These are phyloP conservation scores for Fragaria ananassa DNA, from an alignment of 306 rosid genomes.

Conservation along the genomic window DNA sequence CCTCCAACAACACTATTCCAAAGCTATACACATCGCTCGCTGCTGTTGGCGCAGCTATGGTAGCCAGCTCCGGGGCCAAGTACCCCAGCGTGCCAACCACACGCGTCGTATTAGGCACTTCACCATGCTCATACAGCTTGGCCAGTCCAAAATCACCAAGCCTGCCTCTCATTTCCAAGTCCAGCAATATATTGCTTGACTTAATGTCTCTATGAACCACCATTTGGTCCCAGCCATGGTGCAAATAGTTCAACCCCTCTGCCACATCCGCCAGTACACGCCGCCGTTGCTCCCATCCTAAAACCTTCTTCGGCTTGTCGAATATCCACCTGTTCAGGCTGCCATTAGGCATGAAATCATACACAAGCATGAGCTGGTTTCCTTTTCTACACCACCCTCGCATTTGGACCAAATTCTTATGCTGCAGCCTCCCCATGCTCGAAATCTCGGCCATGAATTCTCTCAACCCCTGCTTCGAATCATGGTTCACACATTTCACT, in stretches of 20 bases:
- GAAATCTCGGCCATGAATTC: slow-evolving; percentile 97
- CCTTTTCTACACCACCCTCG: slow-evolving; percentile 90
- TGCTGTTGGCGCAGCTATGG: slow-evolving; percentile 55
- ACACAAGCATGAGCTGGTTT: slow-evolving; percentile 69
- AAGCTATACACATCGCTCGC: slow-evolving; percentile 81
- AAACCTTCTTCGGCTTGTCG: slow-evolving; percentile 37
- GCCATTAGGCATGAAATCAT: slow-evolving; percentile 87
- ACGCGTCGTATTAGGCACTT: slow-evolving; percentile 70
- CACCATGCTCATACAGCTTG: slow-evolving; percentile 84
- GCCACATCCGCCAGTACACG: slow-evolving; percentile 75
- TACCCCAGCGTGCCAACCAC: slow-evolving; percentile 90
- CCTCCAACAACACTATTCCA: slow-evolving; percentile 89
- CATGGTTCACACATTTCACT: slow-evolving; percentile 84
- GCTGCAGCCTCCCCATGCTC: slow-evolving; percentile 89
- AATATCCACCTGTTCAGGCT: slow-evolving; percentile 81
- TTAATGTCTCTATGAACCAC: slow-evolving; percentile 85
- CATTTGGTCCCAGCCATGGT: slow-evolving; percentile 86
- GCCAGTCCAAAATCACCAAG: slow-evolving; percentile 91
- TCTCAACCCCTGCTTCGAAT: slow-evolving; percentile 82
- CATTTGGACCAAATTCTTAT: slow-evolving; percentile 82
- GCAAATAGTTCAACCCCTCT: slow-evolving; percentile 79
- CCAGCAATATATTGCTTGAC: slow-evolving; percentile 75
- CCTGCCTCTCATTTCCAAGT: slow-evolving; percentile 70
- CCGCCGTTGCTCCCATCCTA: slow-evolving; percentile 60
- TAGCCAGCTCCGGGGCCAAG: slow-evolving; percentile 80